phyloP scores from a whole-genome alignment of 192 early-diverging fungal species.

The Backusella tarrabulga region DNA sequence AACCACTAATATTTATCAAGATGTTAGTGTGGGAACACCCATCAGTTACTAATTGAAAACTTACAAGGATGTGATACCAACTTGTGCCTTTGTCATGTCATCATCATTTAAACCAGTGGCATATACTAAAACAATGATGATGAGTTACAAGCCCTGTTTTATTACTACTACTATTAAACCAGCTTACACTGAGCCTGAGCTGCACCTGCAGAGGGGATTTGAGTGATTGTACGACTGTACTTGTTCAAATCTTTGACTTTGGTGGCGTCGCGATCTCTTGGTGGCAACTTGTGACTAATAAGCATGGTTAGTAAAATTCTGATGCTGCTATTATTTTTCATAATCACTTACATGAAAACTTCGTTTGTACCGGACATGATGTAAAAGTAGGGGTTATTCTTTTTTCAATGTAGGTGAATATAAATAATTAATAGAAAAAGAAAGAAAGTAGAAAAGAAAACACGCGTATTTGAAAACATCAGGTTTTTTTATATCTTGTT shows the following conservation, averaged over 20 bases:
- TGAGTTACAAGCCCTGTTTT: background rate
- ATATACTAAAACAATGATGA: constrained; percentile 56
- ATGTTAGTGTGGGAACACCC: background rate
- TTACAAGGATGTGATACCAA: constrained; percentile 94
- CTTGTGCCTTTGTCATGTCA: constrained; percentile 85
- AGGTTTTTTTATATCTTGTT: background rate
- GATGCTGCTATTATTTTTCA: background rate
- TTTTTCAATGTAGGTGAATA: background rate
- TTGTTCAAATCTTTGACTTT: constrained; percentile 55
- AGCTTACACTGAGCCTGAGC: constrained; percentile 80
- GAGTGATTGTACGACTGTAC: constrained; percentile 76
- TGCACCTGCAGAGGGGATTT: constrained; percentile 77
- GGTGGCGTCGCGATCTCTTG: constrained; percentile 22
- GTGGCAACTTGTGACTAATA: constrained; percentile 28
- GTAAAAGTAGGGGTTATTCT: background rate
- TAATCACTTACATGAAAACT: constrained; percentile 19
- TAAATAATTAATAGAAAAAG: background rate
- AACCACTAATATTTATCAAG: constrained; percentile 59
- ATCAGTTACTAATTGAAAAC: constrained; percentile 17
- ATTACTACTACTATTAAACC: background rate
- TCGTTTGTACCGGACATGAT: constrained; percentile 16
- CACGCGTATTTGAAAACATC: background rate
- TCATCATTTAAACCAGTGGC: constrained; percentile 84
- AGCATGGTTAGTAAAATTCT: background rate
- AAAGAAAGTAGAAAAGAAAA: background rate